Evolutionary conservation across 1,139 yeast species (phyloP), one percentile per base, ranked within the genome.

Genomic region (Geotrichum candidum): DNA sequence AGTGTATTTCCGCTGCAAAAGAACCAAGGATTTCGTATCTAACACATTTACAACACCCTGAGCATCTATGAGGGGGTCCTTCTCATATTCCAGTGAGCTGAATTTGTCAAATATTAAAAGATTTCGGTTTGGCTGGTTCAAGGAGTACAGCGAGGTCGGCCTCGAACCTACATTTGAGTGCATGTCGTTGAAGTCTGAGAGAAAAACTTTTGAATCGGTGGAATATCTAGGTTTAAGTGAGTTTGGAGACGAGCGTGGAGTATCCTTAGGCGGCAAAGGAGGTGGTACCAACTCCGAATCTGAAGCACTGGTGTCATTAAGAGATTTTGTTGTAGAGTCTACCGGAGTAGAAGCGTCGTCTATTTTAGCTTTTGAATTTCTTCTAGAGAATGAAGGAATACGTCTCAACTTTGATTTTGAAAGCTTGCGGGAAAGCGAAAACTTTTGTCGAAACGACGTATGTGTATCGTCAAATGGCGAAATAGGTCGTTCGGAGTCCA

Each of bases 1-100:
- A 25, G 65, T 38, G 54, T 72, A 72, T 51, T 68, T 70, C 25
- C 76, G 63, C 60, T 73, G 74, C 23, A 73, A 64, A 38, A 71
- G 58, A 7, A 71, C 73, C 27, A 69, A 53, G 22, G 68, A 67
- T 25, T 70, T 73, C 9, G 67, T 64, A 22, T 70, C 73, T 23
- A 73, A 62, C 2, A 73, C 72, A 46, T 71, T 68, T 7, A 65
- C 66, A 4, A 73, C 69, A 4, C 75, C 75, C 25, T 68, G 66
- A 10, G 66, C 69, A 59, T 72, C 75, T 35, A 73, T 70, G 41
- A 73, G 63, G 11, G 75, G 75, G 50, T 73, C 75, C 22, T 63
- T 63, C 51, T 72, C 75, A 66, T 71, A 71, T 27, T 69, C 73
- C 18, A 73, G 62, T 2, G 75, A 67, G 5, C 71, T 65, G 58